These are phyloP conservation scores for Hirschfeldia incana DNA, from an alignment of 345 rosid species.

Conservation along the genomic window DNA sequence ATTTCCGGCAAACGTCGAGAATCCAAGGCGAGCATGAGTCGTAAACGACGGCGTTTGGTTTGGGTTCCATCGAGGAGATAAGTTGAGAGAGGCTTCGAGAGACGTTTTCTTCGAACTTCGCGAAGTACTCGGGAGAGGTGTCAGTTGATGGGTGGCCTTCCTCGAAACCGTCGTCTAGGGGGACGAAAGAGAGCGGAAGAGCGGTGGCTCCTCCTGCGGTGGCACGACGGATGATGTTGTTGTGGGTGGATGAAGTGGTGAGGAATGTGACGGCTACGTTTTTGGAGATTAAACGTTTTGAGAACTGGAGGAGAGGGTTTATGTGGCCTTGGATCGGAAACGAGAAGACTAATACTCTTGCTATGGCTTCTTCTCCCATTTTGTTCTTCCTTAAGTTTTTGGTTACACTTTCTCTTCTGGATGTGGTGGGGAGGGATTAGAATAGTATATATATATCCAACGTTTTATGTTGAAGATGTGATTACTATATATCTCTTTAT, in stretches of 20 bases:
- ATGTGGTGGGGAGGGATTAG: not conserved
- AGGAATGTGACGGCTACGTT: conserved; percentile 50
- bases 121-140: conserved; percentile 14
- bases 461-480: not conserved
- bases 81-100: conserved; percentile 35
- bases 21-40: conserved; percentile 49
- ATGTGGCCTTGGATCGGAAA: conserved; percentile 55
- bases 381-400: not conserved
- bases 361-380: conserved; percentile 37
- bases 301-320: conserved; percentile 59
- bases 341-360: conserved; percentile 39
- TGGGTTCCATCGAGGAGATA: conserved; percentile 38
- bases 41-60: conserved; percentile 44
- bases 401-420: not conserved
- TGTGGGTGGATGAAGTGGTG: conserved; percentile 43
- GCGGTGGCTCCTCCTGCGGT: conserved; percentile 33
- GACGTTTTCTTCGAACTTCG: conserved; percentile 26
- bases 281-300: conserved; percentile 53
- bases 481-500: no score
- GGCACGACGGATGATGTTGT: conserved; percentile 32
- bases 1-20: conserved; percentile 27
- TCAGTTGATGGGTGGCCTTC: conserved; percentile 24
- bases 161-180: conserved; percentile 40
- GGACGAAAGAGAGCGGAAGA: conserved; percentile 33
- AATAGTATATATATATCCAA: not conserved